Percentiles rank a stretch among this genome's conserved stretches.
These are phyloP conservation scores for Mortierella sp. DNA, from an alignment of 371 early-diverging fungal genomes.

Conservation along the genomic window DNA sequence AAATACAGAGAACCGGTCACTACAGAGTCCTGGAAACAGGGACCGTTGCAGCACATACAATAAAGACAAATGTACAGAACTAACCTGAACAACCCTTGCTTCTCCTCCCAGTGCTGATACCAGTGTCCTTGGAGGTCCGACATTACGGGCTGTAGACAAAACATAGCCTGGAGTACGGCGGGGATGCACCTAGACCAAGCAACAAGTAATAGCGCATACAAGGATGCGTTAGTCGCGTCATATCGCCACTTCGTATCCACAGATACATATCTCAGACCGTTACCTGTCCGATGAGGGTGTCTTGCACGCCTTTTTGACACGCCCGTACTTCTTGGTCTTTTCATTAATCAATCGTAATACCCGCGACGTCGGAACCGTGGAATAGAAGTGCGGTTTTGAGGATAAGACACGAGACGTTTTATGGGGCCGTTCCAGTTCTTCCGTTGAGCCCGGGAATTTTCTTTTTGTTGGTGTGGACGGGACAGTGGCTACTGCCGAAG, in stretches of 20 bases:
- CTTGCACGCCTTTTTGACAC: constrained; percentile 13
- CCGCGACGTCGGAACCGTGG: constrained; percentile 18
- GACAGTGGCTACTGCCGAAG: too few relatives aligned
- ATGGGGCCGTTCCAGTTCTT: too few relatives aligned
- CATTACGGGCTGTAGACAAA: constrained; percentile 19
- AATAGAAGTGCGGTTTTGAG: constrained; percentile 25
- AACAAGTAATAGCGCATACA: too few relatives aligned
- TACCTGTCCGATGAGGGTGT: constrained; percentile 8
- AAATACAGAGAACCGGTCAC: not conserved
- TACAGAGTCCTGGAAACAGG: too few relatives aligned
- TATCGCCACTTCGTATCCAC: not conserved
- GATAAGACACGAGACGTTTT: not conserved
- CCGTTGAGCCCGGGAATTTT: too few relatives aligned
- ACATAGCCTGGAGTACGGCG: constrained; percentile 30
- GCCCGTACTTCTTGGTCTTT: constrained; percentile 30
- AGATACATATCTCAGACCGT: not conserved
- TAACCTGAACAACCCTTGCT: constrained; percentile 26
- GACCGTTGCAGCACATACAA: too few relatives aligned
- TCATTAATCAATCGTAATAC: constrained; percentile 20
- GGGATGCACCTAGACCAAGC: constrained; percentile 10
- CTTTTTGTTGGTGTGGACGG: too few relatives aligned
- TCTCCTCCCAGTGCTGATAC: constrained; percentile 5
- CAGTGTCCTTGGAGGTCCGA: constrained; percentile 19
- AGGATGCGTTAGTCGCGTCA: too few relatives aligned
- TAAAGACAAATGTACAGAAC: not conserved